phyloP scores from a whole-genome alignment of 192 early-diverging fungal species.

The Thamnidium elegans region DNA sequence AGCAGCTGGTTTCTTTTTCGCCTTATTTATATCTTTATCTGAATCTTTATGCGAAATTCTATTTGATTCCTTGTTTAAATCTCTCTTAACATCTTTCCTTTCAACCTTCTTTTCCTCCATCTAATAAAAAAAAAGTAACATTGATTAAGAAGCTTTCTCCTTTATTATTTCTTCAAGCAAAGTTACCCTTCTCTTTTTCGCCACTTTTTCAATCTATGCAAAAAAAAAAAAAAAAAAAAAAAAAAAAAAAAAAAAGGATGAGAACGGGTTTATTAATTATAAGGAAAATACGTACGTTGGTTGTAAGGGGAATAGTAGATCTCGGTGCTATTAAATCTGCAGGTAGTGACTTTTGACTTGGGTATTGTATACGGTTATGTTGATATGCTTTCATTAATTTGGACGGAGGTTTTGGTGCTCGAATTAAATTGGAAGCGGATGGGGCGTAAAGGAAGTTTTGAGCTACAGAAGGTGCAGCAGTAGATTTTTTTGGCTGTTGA shows the following conservation, averaged over 20 bases:
- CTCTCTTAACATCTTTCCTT: not conserved
- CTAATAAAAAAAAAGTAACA: no score
- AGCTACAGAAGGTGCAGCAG: not conserved
- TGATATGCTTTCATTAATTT: conserved; percentile 1
- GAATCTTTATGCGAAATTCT: no score
- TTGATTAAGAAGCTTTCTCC: not conserved
- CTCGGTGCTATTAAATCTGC: no score
- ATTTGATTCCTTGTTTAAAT: not conserved
- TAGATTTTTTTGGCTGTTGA: not conserved
- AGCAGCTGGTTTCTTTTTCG: not conserved
- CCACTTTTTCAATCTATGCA: not conserved
- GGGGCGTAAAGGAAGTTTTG: no score
- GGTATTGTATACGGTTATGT: not conserved
- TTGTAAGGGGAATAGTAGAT: no score
- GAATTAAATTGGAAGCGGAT: not conserved
- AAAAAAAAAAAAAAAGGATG: no score
- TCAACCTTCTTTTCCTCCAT: no score
- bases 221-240: not conserved
- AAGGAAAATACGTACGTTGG: no score
- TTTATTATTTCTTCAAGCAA: no score
- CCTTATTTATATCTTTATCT: no score
- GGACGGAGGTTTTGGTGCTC: not conserved
- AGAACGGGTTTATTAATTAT: not conserved
- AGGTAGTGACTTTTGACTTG: no score
- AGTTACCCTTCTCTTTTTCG: not conserved